These are phyloP conservation scores for Corymbia calophylla DNA, from an alignment of 441 rosid species.

Conservation along the genomic window DNA sequence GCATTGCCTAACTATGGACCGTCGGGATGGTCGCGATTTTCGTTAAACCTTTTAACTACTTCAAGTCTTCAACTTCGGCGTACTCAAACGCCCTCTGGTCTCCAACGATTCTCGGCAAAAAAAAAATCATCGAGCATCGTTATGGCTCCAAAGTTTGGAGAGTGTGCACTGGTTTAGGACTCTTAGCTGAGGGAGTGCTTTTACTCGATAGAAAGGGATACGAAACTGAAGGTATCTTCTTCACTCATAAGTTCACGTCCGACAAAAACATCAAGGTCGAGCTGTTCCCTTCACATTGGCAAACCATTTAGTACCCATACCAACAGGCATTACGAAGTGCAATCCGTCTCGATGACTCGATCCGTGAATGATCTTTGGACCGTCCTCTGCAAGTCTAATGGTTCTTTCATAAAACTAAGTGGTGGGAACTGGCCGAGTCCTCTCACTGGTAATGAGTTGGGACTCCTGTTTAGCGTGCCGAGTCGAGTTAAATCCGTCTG, in stretches of 20 bases:
- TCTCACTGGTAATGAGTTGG: neutral
- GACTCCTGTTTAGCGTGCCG: neutral
- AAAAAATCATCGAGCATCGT: too few relatives aligned
- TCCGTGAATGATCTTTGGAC: neutral
- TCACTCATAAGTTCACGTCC: neutral
- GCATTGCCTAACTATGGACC: too few relatives aligned
- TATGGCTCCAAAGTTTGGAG: too few relatives aligned
- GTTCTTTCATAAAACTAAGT: neutral
- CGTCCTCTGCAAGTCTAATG: neutral
- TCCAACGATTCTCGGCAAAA: too few relatives aligned
- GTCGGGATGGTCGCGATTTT: too few relatives aligned
- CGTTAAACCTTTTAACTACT: too few relatives aligned
- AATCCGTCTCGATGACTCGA: neutral
- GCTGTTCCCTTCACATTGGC: neutral
- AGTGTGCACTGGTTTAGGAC: too few relatives aligned
- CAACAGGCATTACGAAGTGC: neutral
- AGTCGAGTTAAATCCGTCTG: neutral
- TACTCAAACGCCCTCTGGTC: too few relatives aligned
- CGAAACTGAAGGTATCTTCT: neutral
- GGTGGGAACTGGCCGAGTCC: neutral
- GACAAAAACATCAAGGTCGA: neutral
- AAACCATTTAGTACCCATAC: neutral
- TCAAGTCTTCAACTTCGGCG: too few relatives aligned
- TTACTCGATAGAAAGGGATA: too few relatives aligned
- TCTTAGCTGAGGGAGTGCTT: too few relatives aligned